Base-by-base conservation (phyloP, 2,329 filamentous ascomycete species). In the Graphiopsis chlorocephala region DNA sequence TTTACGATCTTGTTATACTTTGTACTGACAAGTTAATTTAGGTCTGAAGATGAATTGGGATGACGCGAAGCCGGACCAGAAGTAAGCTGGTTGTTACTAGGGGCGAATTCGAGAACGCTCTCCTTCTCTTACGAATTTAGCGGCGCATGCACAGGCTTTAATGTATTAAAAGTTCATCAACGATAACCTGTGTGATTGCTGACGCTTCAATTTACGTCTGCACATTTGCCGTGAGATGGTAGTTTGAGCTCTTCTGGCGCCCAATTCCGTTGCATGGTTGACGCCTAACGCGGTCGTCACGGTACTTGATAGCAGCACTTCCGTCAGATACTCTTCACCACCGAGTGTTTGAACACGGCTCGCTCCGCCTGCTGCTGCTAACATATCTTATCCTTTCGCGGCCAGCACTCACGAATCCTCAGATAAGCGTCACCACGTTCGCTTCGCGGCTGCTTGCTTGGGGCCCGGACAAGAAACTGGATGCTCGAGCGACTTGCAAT, bases 31-130 rank as follows among this genome's bases (percentile, higher is more conserved):
- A 61, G 64, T 48, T 55, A 1, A 12, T 50, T 50, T 58, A 76
- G 74, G 71, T 66, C 65, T 77, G 31, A 75, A 75, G 66, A 68
- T 77, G 31, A 72, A 72, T 38, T 77, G 71, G 69, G 72, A 75
- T 38, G 69, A 42, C 15, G 35, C 15, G 35, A 38, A 38, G 35
- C 35, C 35, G 6, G n/a, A 17, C 14, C 25, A 28, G 48, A 52
- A 28, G 25, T 29, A n/a, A 15, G 35, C 4, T 7, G 15, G 15
- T 38, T 38, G 33, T 6, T n/a, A 7, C 15, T 15, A n/a, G n/a
- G 35, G 15, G 15, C 2, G 35, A n/a, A 38, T 3, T 5, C 45
- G 20, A 8, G 3, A 48, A 25, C 17, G 23, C 3, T 25, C 20
- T 25, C 31, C 31, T 48, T 25, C 20, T 2, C 17, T 23, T 23